Conservation (phyloP, 768 basidiomycete species). For the Calocybe gangraenosa region DNA sequence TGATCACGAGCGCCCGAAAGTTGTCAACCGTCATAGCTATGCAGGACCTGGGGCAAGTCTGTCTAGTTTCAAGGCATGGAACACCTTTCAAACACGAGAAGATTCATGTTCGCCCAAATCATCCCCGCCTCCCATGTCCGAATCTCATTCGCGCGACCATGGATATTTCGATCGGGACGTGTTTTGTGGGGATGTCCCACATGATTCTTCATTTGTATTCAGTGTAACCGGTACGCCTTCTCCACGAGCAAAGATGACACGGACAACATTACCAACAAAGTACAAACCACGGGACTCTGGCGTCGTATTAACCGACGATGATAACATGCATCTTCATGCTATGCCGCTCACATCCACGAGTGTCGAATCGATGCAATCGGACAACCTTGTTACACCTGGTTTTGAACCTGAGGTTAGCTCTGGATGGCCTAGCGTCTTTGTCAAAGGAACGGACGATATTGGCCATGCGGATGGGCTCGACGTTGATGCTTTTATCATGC, state of each 20-base stretch:
- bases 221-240: slow-evolving; percentile 57
- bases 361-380: slow-evolving; percentile 56
- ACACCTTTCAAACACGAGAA: slow-evolving; percentile 34
- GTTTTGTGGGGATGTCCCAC: slow-evolving; percentile 46
- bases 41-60: slow-evolving; percentile 40
- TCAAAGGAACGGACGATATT: slow-evolving; percentile 38
- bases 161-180: slow-evolving; percentile 52
- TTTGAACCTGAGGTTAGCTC: slow-evolving; percentile 47
- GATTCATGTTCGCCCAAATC: slow-evolving; percentile 45
- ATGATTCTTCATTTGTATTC: slow-evolving; percentile 52
- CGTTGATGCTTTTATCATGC: slow-evolving; percentile 70
- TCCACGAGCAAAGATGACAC: slow-evolving; percentile 37
- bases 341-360: slow-evolving; percentile 62
- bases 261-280: slow-evolving; percentile 52
- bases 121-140: slow-evolving; percentile 32
- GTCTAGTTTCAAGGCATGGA: slow-evolving; percentile 30
- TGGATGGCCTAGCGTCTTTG: slow-evolving; percentile 58
- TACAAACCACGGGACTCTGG: slow-evolving; percentile 71
- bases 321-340: slow-evolving; percentile 18
- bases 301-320: slow-evolving; percentile 57
- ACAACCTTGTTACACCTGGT: slow-evolving; percentile 69
- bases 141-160: slow-evolving; percentile 18
- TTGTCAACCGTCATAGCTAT: slow-evolving; percentile 60
- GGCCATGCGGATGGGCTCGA: slow-evolving; percentile 29
- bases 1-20: slow-evolving; percentile 23